Base-by-base conservation (phyloP, 371 early-diverging fungal species). In the Massospora cicadina region DNA sequence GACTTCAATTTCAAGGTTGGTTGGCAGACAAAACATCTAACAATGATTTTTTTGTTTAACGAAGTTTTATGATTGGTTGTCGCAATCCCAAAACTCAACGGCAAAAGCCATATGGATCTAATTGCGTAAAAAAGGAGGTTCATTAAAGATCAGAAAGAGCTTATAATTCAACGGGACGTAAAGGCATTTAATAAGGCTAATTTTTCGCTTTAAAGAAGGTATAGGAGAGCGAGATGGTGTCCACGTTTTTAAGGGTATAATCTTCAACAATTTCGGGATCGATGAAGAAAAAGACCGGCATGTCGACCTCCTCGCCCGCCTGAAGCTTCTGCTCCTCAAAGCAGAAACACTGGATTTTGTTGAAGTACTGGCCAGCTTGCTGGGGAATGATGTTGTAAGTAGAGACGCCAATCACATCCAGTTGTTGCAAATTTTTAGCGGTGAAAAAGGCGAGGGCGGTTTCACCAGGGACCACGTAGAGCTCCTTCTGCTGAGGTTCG, bases 311-410 rank as follows among this genome's bases (percentile, higher is more conserved):
- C 74, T 98, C 98, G 0, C 84, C 84, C 0, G 96, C 87, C 33
- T 74, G 79, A 63, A 98, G 75, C 73, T 84, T 87, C 73, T 98
- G 98, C 71, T 97, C 96, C 70, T 98, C 98, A 77, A 98, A 98
- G 70, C 98, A 98, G 68, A 98, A 98, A 72, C 98, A 98, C 71
- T 98, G 98, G 65, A 96, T 95, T 79, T 96, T 98, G 83, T 96
- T 98, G 68, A 96, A 95, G 65, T 95, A 89, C 21, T 79, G 80
- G 1, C 89, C 98, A 0, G 91, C 94, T 70, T 91, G 87, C 64
- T 85, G 80, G 1, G 98, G 98, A 0, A 91, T 82, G 28, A 98
- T 95, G 69, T 91, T 93, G 69, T 98, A 98, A 0, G 97, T 98
- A 0, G 93, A 89, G 65, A 98, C 86, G n/a, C 98, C 98, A 54